Percentiles rank a stretch among this genome's conserved stretches.
Evolutionary conservation across 495 filamentous ascomycete genomes (phyloP).

Genomic region (Peziza echinospora): DNA sequence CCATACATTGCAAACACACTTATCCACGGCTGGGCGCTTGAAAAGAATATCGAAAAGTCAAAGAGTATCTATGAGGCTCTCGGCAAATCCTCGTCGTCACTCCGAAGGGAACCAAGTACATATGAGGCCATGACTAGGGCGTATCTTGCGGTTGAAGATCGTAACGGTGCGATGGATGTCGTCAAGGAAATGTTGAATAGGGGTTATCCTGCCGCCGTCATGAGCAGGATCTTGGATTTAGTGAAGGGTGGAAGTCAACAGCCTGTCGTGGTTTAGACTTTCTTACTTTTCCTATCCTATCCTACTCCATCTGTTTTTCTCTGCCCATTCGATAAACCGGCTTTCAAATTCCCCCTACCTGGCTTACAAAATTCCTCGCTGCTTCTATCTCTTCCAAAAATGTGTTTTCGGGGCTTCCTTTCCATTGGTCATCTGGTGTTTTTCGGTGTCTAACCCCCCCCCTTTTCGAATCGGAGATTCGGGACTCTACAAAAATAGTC

Average conservation of each 20-base stretch:
- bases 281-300: too few species aligned
- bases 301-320: too few species aligned
- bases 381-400: too few species aligned
- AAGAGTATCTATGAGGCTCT: conserved; percentile 58
- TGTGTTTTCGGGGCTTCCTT: too few species aligned
- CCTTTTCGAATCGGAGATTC: too few species aligned
- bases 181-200: conserved; percentile 79
- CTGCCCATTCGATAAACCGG: too few species aligned
- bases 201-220: conserved; percentile 79
- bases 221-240: conserved; percentile 75
- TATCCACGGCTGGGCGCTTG: conserved; percentile 91
- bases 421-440: too few species aligned
- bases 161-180: conserved; percentile 45
- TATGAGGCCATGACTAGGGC: conserved; percentile 98
- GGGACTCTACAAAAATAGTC: too few species aligned
- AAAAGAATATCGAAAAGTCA: conserved; percentile 58
- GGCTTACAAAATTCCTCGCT: too few species aligned
- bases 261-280: too few species aligned
- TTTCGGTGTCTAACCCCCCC: too few species aligned
- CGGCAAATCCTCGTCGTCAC: conserved; percentile 21
- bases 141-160: conserved; percentile 63
- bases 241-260: conserved; percentile 46
- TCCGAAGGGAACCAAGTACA: conserved; percentile 85
- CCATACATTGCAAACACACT: conserved; percentile 97
- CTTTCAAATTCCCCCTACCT: too few species aligned